Base-by-base conservation (phyloP, 192 early-diverging fungal species). In the Gigaspora rosea region DNA sequence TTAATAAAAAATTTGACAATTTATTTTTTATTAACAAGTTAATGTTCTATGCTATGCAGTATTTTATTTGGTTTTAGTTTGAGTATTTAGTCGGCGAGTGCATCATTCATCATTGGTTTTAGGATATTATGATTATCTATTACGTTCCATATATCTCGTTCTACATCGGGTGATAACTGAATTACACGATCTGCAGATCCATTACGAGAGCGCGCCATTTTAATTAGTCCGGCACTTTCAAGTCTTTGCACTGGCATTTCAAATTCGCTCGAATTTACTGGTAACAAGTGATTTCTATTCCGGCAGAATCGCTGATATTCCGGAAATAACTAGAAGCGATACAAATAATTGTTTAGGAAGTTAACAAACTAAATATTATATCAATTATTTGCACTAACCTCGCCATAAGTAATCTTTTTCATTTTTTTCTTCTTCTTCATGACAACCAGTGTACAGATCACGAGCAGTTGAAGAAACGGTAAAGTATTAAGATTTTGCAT, bases 361-460 rank as follows among this genome's bases (percentile, higher is more conserved):
- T 2, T 22, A 41, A 65, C 6, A 41, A 6, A 41, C 8, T 15
- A 41, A 33, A 16, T 16, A 10, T 22, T 0, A 41, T 6, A 0
- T 46, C 27, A 65, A 65, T 65, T 41, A 41, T 46, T 41, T 65
- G 11, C 10, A 68, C 46, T 68, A 46, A 68, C 66, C 66, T 68
- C 33, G 10, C 16, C 41, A 16, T 47, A 47, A 15, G 33, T 47
- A 50, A 68, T 68, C n/a, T 68, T 22, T 20, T 50, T 50, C 18
- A 33, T 47, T 50, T 68, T 68, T 47, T 68, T 46, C 22, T 68
- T 68, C 3, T 22, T 68, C 3, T 22, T 68, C 41, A 68, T 47
- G 11, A 36, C 15, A 20, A 68, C 36, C 15, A 41, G 15, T 9
- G 66, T 47, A n/a, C 33, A 68, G 5, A 68, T 33, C 47, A 47